Base-by-base conservation (phyloP, 495 filamentous ascomycete species). In the Platismatia glauca region DNA sequence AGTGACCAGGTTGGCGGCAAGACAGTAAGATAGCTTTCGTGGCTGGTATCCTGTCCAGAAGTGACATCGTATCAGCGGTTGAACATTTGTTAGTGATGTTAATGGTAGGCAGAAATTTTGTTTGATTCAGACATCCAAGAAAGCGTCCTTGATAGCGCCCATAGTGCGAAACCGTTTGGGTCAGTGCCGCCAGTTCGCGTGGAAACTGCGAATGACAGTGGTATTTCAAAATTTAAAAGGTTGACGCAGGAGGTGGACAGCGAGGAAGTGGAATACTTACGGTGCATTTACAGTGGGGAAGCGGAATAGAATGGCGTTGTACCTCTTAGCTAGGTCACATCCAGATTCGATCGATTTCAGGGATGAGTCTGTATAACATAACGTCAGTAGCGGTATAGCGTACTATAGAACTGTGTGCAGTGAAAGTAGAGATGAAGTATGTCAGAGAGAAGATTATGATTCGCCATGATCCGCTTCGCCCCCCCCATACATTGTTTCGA, bases 371-470 rank as follows among this genome's bases (percentile, higher is more conserved):
- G 27, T 53, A 7, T 16, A 33, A 11, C 0, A 4, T 16, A 16
- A 18, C 6, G 2, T 53, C 3, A 53, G 50, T 16, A 33, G 27
- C 4, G 5, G 27, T 3, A 53, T 5, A 18, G 13, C 24, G 7
- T 33, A 11, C 16, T 22, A 9, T 22, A 20, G 9, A 43, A 8
- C 15, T 44, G 9, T 27, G 35, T 52, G 20, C n/a, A 22, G 18
- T 8, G 4, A 6, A 37, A 13, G 18, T 35, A 6, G 16, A 4
- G 18, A 60, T 20, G 13, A 18, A 5, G 43, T 39, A 22, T 62
- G 29, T 72, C 71, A 72, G 71, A 72, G 71, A 72, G 71, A 72
- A 72, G 71, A 72, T 72, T 72, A 39, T 55, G 20, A 24, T 55
- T 72, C 71, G 71, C 65, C 71, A 72, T 62, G 34, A 60, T 62